Evolutionary conservation across 345 rosid species (phyloP).

Genomic region (Syzygium aromaticum): DNA sequence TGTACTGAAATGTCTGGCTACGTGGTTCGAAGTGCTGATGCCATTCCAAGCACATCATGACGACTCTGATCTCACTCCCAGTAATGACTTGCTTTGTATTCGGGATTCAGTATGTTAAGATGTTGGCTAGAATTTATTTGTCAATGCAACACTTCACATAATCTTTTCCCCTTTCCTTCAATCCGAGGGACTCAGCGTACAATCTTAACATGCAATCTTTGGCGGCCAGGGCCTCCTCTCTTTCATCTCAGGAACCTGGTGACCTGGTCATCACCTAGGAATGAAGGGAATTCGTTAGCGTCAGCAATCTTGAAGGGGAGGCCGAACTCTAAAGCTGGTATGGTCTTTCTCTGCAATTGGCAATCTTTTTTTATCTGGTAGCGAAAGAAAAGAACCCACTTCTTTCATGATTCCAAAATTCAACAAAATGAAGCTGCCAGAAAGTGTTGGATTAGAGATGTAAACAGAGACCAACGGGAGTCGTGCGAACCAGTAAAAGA

Average conservation of each 20-base stretch:
- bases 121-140: not conserved
- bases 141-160: not conserved
- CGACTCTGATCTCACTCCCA: not conserved
- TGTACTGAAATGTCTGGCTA: not conserved
- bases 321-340: not conserved
- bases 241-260: no score
- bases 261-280: constrained; percentile 26
- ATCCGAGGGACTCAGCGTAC: no score
- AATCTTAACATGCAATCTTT: no score
- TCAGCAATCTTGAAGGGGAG: constrained; percentile 1
- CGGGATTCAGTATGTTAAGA: not conserved
- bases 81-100: not conserved
- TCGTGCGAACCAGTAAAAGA: not conserved
- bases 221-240: no score
- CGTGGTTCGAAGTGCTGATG: not conserved
- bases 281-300: constrained; percentile 22
- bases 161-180: not conserved
- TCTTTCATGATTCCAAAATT: no score
- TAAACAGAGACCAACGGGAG: no score
- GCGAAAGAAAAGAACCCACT: no score
- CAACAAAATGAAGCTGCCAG: no score
- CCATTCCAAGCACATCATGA: not conserved
- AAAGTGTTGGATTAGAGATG: no score
- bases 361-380: no score
- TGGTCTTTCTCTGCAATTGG: no score